Percentiles rank a stretch among this genome's conserved stretches.
Conservation (phyloP, 176 grass and related monocot genomes). For the Triticum turgidum region DNA sequence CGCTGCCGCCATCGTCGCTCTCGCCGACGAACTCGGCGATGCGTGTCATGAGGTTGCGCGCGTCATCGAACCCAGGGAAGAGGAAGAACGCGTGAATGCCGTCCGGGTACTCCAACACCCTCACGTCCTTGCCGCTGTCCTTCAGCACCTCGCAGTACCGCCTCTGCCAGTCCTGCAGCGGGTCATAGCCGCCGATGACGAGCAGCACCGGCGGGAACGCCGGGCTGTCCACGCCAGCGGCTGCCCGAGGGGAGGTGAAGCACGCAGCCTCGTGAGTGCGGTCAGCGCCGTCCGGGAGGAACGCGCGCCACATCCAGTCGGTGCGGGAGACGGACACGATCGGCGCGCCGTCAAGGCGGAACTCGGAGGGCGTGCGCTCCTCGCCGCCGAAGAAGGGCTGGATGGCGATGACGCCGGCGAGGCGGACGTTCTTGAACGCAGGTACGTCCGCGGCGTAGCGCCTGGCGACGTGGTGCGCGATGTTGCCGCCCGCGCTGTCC, state of each 20-base stretch:
- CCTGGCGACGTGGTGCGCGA: no score
- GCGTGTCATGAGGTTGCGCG: conserved; percentile 32
- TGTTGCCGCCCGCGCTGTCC: no score
- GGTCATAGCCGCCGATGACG: conserved; percentile 57
- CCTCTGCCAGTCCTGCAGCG: conserved; percentile 60
- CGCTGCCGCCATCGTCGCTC: background rate
- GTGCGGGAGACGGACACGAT: conserved; percentile 49
- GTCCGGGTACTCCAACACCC: conserved; percentile 54
- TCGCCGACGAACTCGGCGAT: conserved; percentile 42
- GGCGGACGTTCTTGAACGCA: conserved; percentile 28
- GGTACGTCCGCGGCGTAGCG: background rate
- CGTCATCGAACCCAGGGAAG: conserved; percentile 45
- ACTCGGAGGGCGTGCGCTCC: conserved; percentile 60
- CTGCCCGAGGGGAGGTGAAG: background rate
- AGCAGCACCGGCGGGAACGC: conserved; percentile 51
- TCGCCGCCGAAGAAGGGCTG: conserved; percentile 91
- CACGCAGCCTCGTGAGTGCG: conserved; percentile 48
- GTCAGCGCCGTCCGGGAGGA: conserved; percentile 57
- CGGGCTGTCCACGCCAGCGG: background rate
- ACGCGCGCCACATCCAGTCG: conserved; percentile 73
- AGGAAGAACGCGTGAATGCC: conserved; percentile 67
- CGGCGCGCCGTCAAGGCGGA: conserved; percentile 45
- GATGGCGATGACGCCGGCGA: conserved; percentile 55
- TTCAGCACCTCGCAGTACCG: conserved; percentile 45
- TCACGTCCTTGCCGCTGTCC: conserved; percentile 28